These are phyloP conservation scores for Phialophora tarda DNA, from an alignment of 2,329 filamentous ascomycete genomes.

Conservation along the genomic window DNA sequence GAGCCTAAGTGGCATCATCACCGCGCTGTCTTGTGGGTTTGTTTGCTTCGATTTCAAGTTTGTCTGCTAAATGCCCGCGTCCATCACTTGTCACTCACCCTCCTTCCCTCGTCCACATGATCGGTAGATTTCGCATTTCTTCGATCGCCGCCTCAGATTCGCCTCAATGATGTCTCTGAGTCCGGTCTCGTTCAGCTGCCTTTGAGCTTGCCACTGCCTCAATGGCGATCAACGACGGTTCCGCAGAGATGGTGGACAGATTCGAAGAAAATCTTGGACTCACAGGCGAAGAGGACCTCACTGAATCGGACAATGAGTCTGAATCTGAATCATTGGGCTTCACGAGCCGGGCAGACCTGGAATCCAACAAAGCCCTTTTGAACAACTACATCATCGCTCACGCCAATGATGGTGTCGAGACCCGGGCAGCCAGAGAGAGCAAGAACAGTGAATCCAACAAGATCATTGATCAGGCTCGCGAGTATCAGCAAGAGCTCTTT, in stretches of 20 bases:
- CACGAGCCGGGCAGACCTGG: conserved; percentile 5
- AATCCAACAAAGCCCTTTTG: conserved; percentile 30
- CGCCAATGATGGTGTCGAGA: conserved; percentile 12
- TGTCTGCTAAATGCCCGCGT: conserved; percentile 1
- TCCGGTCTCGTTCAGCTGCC: background rate
- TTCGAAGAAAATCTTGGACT: conserved; percentile 2
- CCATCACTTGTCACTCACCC: conserved; percentile 3
- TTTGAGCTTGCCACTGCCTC: background rate
- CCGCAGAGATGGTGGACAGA: background rate
- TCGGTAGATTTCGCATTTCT: background rate
- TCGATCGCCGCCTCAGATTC: background rate
- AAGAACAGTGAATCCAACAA: conserved; percentile 59
- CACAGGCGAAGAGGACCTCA: conserved; percentile 15
- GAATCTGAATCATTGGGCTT: background rate
- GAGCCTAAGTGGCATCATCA: background rate
- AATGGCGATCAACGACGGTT: conserved; percentile 4
- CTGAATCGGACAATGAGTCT: conserved; percentile 24
- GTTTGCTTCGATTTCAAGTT: conserved; percentile 14
- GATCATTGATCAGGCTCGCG: conserved; percentile 78
- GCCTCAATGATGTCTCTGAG: background rate
- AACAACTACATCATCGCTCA: conserved; percentile 27
- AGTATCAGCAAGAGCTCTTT: conserved; percentile 92
- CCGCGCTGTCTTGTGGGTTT: conserved; percentile 4
- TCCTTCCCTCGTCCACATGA: background rate
- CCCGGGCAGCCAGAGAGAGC: conserved; percentile 37